These are phyloP conservation scores for Tylopilus sp. DNA, from an alignment of 768 basidiomycete genomes.

Conservation along the genomic window DNA sequence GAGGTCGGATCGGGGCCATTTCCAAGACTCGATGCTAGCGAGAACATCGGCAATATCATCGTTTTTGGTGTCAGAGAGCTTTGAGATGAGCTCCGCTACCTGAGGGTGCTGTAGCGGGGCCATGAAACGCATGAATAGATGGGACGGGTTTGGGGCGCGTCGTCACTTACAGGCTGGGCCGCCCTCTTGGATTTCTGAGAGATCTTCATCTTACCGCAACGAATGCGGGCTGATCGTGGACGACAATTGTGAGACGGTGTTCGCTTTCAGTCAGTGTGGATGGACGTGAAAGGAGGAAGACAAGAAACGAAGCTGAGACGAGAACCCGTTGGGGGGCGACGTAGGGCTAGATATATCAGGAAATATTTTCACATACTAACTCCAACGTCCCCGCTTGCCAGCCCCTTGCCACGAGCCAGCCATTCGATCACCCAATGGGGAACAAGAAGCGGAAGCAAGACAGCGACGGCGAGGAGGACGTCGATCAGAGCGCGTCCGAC, in stretches of 20 bases:
- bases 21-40: slow-evolving; percentile 74
- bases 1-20: slow-evolving; percentile 93
- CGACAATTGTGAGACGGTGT: slow-evolving; percentile 4
- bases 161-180: slow-evolving; percentile 64
- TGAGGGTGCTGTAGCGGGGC: slow-evolving; percentile 60
- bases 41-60: slow-evolving; percentile 72
- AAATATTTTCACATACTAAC: slow-evolving; percentile 21
- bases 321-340: slow-evolving; percentile 19
- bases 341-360: slow-evolving; percentile 32
- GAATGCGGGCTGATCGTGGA: slow-evolving; percentile 32
- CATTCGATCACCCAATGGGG: slow-evolving; percentile 4
- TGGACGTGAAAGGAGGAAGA: slow-evolving; percentile 12
- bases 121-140: slow-evolving; percentile 9
- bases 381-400: slow-evolving; percentile 4
- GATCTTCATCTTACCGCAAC: slow-evolving; percentile 80
- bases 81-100: slow-evolving; percentile 76
- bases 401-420: too few species aligned
- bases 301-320: slow-evolving; percentile 7
- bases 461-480: slow-evolving; percentile 16
- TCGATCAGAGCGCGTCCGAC: slow-evolving; percentile 11
- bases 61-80: slow-evolving; percentile 60
- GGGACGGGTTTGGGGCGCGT: background rate
- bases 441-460: slow-evolving; percentile 18
- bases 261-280: slow-evolving; percentile 3
- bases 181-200: slow-evolving; percentile 81